Conservation (phyloP, 75 land plant species). For the Sequoia sempervirens region DNA sequence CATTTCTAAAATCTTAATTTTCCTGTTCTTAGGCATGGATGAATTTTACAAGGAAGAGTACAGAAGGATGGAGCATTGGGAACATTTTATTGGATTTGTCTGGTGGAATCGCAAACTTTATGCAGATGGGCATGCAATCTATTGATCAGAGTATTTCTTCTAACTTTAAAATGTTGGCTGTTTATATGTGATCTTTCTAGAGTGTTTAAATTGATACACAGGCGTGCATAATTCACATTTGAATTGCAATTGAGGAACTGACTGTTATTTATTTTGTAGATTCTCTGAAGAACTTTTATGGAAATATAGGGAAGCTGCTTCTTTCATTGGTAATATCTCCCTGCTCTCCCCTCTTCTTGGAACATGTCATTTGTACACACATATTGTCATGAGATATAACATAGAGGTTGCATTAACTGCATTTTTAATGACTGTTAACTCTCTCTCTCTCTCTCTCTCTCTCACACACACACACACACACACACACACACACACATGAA, state of each 20-base stretch:
- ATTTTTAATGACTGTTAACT: neutral
- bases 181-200: neutral
- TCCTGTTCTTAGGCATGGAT: slow-evolving; percentile 51
- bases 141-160: slow-evolving; percentile 72
- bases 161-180: neutral
- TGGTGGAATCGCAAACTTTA: slow-evolving; percentile 71
- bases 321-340: slow-evolving; percentile 70
- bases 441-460: no score
- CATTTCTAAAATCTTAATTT: slow-evolving; percentile 3
- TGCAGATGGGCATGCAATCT: slow-evolving; percentile 88
- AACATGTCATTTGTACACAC: neutral
- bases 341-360: neutral
- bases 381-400: neutral
- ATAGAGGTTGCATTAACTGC: neutral
- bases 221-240: neutral
- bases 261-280: slow-evolving; percentile 32
- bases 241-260: neutral
- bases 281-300: slow-evolving; percentile 75
- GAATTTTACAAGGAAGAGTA: slow-evolving; percentile 84
- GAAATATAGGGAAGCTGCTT: slow-evolving; percentile 84
- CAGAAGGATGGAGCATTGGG: slow-evolving; percentile 93
- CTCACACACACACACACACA: no score
- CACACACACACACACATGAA: no score
- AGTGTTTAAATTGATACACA: neutral
- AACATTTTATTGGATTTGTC: slow-evolving; percentile 82